Conservation (phyloP, 176 grass and related monocot species). For the Rhynchospora pubera region DNA sequence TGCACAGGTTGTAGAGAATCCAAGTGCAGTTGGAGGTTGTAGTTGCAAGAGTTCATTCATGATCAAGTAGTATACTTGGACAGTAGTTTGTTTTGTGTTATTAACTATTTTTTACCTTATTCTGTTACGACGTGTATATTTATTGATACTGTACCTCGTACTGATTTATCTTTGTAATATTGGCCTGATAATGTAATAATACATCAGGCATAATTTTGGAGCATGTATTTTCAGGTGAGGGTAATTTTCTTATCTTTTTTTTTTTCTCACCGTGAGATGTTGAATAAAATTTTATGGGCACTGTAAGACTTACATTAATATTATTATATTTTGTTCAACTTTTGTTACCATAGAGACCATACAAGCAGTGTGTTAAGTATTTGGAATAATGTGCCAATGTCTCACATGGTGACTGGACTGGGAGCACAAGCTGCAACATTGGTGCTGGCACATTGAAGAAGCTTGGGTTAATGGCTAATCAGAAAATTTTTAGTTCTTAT, state of each 20-base stretch:
- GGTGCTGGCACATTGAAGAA: too few relatives aligned
- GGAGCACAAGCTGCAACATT: too few relatives aligned
- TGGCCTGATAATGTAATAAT: slow-evolving; percentile 21
- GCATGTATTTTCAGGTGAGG: neutral
- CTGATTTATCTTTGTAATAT: slow-evolving; percentile 14
- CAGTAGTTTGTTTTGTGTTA: neutral
- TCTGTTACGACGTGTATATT: slow-evolving; percentile 10
- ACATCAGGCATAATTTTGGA: neutral
- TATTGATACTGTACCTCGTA: neutral
- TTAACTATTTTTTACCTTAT: neutral
- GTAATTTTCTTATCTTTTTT: neutral
- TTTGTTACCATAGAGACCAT: neutral
- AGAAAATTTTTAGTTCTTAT: too few relatives aligned
- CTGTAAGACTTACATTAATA: neutral
- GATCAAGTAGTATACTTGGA: slow-evolving; percentile 32
- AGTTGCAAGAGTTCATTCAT: slow-evolving; percentile 54
- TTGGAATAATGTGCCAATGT: too few relatives aligned
- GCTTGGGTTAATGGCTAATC: too few relatives aligned
- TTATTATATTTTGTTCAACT: neutral
- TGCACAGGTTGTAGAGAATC: slow-evolving; percentile 39
- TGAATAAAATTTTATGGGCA: neutral
- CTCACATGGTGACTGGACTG: too few relatives aligned
- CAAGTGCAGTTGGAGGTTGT: slow-evolving; percentile 38
- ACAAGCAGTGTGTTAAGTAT: neutral
- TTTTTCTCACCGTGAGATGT: neutral